Evolutionary conservation across 2,329 filamentous ascomycete genomes (phyloP).

Genomic region (Hypomyces perniciosus): DNA sequence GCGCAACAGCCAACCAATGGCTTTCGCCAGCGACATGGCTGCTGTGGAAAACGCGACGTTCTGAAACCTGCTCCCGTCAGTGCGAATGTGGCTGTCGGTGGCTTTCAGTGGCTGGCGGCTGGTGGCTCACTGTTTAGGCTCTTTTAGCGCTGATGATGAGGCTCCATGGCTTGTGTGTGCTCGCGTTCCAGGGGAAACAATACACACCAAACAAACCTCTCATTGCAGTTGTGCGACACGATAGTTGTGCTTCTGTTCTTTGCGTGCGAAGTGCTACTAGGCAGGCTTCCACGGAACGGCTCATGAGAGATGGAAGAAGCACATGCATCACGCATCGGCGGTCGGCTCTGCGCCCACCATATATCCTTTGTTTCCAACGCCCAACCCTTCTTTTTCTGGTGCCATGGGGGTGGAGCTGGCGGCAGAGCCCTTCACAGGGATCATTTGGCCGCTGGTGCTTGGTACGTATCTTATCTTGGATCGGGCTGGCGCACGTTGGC

Average conservation of each 20-base stretch:
- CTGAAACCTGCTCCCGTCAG: neutral
- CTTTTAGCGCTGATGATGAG: too few species aligned
- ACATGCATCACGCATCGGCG: neutral
- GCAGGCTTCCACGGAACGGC: neutral
- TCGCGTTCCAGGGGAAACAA: neutral
- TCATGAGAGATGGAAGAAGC: slow-evolving; percentile 3
- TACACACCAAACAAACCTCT: neutral
- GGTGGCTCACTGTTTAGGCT: too few species aligned
- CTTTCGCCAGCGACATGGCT: neutral
- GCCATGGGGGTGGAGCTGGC: slow-evolving; percentile 2
- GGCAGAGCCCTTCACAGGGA: slow-evolving; percentile 1
- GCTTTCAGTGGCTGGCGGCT: neutral
- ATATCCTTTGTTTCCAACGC: neutral
- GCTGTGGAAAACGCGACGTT: neutral
- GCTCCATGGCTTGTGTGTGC: too few species aligned
- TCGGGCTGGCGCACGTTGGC: neutral
- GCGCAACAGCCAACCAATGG: neutral
- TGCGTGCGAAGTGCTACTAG: neutral
- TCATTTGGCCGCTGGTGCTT: neutral
- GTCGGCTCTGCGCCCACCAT: neutral
- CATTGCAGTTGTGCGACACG: neutral
- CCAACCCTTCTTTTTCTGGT: neutral
- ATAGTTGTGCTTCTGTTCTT: neutral
- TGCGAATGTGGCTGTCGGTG: neutral
- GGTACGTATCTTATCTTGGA: neutral